Base-by-base conservation (phyloP, 306 rosid genomes). In the Prunus padus region DNA sequence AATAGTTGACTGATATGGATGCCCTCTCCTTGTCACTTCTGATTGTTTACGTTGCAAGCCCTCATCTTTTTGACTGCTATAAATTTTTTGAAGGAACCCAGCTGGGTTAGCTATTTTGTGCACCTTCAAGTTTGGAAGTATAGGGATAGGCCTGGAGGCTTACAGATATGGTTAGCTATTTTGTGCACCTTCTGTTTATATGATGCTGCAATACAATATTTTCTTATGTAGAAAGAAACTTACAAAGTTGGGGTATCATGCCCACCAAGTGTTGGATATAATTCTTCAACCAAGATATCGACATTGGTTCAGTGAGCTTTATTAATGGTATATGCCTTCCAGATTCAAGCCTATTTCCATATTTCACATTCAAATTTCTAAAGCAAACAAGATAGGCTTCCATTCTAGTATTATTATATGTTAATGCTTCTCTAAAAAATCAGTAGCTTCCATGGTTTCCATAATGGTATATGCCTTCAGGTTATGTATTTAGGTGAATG, bases 101-200 rank as follows among this genome's bases (percentile, higher is more conserved):
- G 97, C 97, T 77, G 99, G 97, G 73, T 86, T 90, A 70, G 93
- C 93, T n/a, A 90, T 95, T 75, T 77, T 95, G 12, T 89, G 96
- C 84, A 92, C 97, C 75, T 92, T 86, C 88, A 89, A 95, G 83
- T 89, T 80, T 56, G 99, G 99, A 74, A 90, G 99, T 62, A 72
- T 92, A 65, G 90, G 92, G 79, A 92, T 90, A 96, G 97, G 97
- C 83, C 85, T 95, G 70, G 97, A 95, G 80, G 96, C 97, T 42
- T 92, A 92, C 65, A 86, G 89, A 89, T 89, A 92, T 11, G 99
- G 98, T 92, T 85, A 55, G 26, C 71, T 51, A 1, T n/a, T 28
- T 12, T 37, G 42, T 37, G 9, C 9, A 37, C 42, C 42, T 84
- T 67, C 16, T 74, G 28, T 71, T 26, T 20, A 5, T 49, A 0